A percentile compares a stretch with the other conserved stretches of the same genome.
Evolutionary conservation across 1,139 yeast genomes (phyloP).

Genomic region (Yamadazyma dushanensis): DNA sequence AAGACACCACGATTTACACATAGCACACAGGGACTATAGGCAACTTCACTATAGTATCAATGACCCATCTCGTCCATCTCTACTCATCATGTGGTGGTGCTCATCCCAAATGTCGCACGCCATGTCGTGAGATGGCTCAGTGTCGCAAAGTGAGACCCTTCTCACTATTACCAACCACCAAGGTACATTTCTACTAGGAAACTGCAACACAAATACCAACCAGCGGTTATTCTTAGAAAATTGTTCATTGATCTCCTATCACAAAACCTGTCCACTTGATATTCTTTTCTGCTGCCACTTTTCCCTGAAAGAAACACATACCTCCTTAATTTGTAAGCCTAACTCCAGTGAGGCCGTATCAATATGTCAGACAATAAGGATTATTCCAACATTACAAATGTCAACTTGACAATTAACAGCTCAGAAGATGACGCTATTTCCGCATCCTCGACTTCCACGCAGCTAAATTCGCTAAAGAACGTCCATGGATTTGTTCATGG

Average conservation of each 20-base stretch:
- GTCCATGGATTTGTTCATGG: conserved; percentile 63
- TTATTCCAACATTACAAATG: conserved; percentile 4
- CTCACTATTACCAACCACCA: not conserved
- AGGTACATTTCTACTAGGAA: not conserved
- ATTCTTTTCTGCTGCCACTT: too few relatives aligned
- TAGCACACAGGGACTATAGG: too few relatives aligned
- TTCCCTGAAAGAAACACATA: too few relatives aligned
- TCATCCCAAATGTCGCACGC: not conserved
- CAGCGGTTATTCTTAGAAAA: not conserved
- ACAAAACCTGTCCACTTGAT: too few relatives aligned
- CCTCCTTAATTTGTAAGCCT: too few relatives aligned
- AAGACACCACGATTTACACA: too few relatives aligned
- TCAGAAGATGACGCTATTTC: not conserved
- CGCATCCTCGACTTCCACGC: not conserved
- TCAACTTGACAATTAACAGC: conserved; percentile 2
- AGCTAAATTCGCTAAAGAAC: conserved; percentile 6
- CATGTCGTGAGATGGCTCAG: not conserved
- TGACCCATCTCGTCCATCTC: too few relatives aligned
- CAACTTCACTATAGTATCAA: too few relatives aligned
- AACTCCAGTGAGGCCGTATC: not conserved
- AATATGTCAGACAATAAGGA: not conserved
- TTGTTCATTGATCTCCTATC: not conserved
- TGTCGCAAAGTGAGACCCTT: too few relatives aligned
- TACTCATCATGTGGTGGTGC: too few relatives aligned
- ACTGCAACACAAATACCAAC: not conserved